Evolutionary conservation across 225 moss, liverwort and hornwort species (phyloP).

Genomic region (Asterella californica): DNA sequence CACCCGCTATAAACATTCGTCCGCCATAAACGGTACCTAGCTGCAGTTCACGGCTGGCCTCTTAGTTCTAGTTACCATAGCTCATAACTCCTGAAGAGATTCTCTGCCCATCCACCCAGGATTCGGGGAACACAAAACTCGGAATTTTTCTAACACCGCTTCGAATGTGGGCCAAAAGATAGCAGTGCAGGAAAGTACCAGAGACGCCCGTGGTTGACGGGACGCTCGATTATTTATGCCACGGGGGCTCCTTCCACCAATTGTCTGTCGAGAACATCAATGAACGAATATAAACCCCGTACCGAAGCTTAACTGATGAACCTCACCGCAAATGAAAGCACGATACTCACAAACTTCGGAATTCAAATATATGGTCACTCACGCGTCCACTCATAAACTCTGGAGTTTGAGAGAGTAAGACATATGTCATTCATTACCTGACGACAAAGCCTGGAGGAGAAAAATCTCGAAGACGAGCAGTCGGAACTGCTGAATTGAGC

Average conservation of each 20-base stretch:
- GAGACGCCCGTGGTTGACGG: neutral
- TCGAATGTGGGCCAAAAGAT: neutral
- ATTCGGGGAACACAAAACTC: neutral
- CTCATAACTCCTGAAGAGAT: neutral
- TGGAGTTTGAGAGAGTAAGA: neutral
- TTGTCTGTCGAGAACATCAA: no score
- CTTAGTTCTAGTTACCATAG: neutral
- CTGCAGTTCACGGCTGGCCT: no score
- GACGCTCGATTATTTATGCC: no score
- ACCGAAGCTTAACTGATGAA: neutral
- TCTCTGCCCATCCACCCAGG: neutral
- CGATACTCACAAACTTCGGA: neutral
- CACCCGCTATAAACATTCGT: no score
- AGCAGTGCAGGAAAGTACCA: neutral
- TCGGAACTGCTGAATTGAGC: neutral
- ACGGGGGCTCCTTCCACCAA: neutral
- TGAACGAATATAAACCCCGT: neutral
- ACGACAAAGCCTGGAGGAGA: neutral
- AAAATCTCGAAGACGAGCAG: neutral
- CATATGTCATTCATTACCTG: neutral
- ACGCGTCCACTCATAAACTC: neutral
- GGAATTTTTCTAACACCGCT: neutral
- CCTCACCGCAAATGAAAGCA: neutral
- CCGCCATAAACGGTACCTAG: no score
- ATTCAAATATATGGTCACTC: neutral